Conservation (phyloP, 768 basidiomycete genomes). For the Glaciozyma antarctica region DNA sequence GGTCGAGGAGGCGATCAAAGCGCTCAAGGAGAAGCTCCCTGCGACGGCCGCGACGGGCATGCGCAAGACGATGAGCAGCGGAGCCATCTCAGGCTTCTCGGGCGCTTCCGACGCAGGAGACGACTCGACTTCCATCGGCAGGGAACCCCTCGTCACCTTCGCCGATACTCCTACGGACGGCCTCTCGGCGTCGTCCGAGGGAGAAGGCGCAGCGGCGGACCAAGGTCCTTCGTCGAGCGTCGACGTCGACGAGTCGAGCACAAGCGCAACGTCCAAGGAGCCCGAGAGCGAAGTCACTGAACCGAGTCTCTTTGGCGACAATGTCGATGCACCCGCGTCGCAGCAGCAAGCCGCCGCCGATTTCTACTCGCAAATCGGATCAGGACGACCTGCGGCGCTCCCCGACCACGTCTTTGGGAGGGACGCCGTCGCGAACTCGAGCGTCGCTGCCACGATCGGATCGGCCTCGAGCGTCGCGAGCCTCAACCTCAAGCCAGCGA, state of each 20-base stretch:
- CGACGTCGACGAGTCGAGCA: constrained; percentile 46
- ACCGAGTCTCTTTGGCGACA: constrained; percentile 79
- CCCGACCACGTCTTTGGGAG: constrained; percentile 51
- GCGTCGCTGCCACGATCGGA: constrained; percentile 90
- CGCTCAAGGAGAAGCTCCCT: constrained; percentile 47
- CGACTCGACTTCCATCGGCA: constrained; percentile 37
- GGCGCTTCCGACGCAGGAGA: constrained; percentile 8
- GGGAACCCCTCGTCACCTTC: constrained; percentile 74
- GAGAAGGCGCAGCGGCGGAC: constrained; percentile 39
- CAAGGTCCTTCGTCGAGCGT: constrained; percentile 32
- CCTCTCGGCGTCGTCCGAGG: constrained; percentile 41
- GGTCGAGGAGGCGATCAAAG: constrained; percentile 72
- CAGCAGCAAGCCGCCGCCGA: constrained; percentile 45
- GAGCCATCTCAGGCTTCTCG: constrained; percentile 1
- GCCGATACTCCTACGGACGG: constrained; percentile 44
- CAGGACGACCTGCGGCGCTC: constrained; percentile 43
- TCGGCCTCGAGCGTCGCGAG: constrained; percentile 70
- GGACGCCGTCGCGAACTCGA: constrained; percentile 56
- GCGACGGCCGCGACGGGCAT: constrained; percentile 7
- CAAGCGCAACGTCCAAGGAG: constrained; percentile 50
- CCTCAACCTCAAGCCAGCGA: constrained; percentile 66
- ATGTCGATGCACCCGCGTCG: constrained; percentile 44
- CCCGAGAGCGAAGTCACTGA: constrained; percentile 53
- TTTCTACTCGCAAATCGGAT: constrained; percentile 66
- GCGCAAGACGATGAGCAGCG: constrained; percentile 10